Evolutionary conservation across 2,329 filamentous ascomycete genomes (phyloP).

Genomic region (Aspergillus latus): DNA sequence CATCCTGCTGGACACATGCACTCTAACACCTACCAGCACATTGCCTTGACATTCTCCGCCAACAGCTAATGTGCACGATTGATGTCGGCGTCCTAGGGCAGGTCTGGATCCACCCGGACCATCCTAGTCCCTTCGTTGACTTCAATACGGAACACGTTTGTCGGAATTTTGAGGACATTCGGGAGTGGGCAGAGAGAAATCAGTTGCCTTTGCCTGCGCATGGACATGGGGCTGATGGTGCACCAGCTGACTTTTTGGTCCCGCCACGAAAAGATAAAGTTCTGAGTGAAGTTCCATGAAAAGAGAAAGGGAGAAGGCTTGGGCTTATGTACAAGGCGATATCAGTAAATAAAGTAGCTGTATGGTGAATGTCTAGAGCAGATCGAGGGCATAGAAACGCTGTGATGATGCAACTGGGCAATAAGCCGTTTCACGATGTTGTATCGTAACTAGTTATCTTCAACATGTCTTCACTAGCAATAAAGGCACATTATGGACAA

Average conservation of each 20-base stretch:
- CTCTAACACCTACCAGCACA: slow-evolving; percentile 44
- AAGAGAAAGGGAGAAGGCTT: too few relatives aligned
- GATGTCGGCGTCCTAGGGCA: slow-evolving; percentile 63
- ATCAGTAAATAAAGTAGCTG: too few relatives aligned
- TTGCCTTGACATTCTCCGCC: slow-evolving; percentile 61
- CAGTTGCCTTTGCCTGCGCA: slow-evolving; percentile 42
- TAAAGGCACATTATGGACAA: too few relatives aligned
- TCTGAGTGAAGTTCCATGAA: slow-evolving; percentile 23
- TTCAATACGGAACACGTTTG: slow-evolving; percentile 63
- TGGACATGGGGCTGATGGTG: slow-evolving; percentile 26
- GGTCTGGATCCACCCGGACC: slow-evolving; percentile 54
- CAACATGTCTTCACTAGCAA: too few relatives aligned
- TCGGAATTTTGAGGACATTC: slow-evolving; percentile 56
- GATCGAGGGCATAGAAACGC: too few relatives aligned
- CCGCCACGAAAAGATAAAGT: slow-evolving; percentile 33
- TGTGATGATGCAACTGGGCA: too few relatives aligned
- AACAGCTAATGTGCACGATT: slow-evolving; percentile 63
- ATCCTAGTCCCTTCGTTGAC: slow-evolving; percentile 57
- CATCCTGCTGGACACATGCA: background rate
- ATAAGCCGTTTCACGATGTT: too few relatives aligned
- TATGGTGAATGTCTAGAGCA: too few relatives aligned
- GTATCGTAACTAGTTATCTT: too few relatives aligned
- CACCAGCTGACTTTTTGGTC: slow-evolving; percentile 46
- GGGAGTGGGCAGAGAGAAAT: slow-evolving; percentile 54
- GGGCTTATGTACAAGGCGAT: too few relatives aligned